Conservation (phyloP, 805 yeast genomes). For the Kodamaea laetipori region DNA sequence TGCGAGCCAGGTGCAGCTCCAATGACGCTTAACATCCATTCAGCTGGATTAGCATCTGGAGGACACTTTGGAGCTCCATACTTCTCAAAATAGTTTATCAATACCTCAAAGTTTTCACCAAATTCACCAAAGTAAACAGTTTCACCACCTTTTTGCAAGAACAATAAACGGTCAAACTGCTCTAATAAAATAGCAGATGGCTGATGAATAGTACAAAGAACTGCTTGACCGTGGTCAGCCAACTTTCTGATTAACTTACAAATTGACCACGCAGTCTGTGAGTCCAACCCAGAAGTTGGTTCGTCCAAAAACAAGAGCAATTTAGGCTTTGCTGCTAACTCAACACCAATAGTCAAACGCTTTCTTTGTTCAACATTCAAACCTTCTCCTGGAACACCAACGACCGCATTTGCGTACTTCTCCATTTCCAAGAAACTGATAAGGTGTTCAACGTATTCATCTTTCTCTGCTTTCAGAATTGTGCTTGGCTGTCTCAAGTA, state of each 20-base stretch:
- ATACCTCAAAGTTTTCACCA: conserved; percentile 57
- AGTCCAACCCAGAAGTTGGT: conserved; percentile 62
- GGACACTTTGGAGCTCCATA: conserved; percentile 72
- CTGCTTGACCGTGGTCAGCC: conserved; percentile 58
- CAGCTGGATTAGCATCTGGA: conserved; percentile 70
- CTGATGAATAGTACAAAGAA: conserved; percentile 72
- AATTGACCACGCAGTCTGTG: conserved; percentile 62
- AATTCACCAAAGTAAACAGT: conserved; percentile 77
- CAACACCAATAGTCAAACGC: conserved; percentile 56
- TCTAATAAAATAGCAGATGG: conserved; percentile 79
- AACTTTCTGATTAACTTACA: conserved; percentile 50
- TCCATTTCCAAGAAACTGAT: conserved; percentile 53
- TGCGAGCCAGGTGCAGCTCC: conserved; percentile 35
- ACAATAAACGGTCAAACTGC: conserved; percentile 73
- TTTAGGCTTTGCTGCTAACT: conserved; percentile 56
- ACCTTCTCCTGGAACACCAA: conserved; percentile 49
- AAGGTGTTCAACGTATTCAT: conserved; percentile 53
- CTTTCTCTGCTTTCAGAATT: conserved; percentile 46
- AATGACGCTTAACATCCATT: conserved; percentile 32
- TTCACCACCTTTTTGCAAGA: conserved; percentile 69
- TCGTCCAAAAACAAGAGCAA: conserved; percentile 57
- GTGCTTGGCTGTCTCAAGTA: conserved; percentile 46
- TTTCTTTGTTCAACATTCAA: conserved; percentile 58
- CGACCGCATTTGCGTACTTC: conserved; percentile 54
- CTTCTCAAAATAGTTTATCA: conserved; percentile 66